Conservation (phyloP, 1,139 yeast species). For the Yamadazyma atmosphaerica region DNA sequence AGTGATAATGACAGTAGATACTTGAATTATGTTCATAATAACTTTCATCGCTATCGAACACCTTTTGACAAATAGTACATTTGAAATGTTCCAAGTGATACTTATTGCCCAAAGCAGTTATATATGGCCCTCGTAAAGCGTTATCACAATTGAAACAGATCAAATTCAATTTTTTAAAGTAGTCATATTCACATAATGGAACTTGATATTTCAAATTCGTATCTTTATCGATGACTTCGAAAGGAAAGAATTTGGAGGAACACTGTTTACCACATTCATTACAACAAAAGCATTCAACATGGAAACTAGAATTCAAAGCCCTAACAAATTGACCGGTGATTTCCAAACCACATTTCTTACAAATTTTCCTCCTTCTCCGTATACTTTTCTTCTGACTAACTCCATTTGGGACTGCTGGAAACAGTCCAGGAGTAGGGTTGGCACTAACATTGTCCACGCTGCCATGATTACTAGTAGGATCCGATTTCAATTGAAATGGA, state of each 20-base stretch:
- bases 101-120: conserved; percentile 88
- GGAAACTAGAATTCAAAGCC: conserved; percentile 78
- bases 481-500: conserved; percentile 9
- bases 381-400: conserved; percentile 16
- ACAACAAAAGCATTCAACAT: conserved; percentile 86
- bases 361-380: conserved; percentile 38
- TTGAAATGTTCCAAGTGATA: conserved; percentile 96
- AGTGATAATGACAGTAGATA: conserved; percentile 90
- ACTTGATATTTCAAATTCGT: conserved; percentile 45
- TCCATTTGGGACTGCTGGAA: neutral
- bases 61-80: conserved; percentile 83
- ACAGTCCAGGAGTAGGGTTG: neutral
- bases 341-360: conserved; percentile 64
- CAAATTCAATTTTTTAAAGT: conserved; percentile 78
- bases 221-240: conserved; percentile 38
- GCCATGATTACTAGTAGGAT: neutral
- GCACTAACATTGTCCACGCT: conserved; percentile 1
- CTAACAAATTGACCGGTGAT: conserved; percentile 84
- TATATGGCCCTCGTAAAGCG: conserved; percentile 90
- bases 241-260: conserved; percentile 70
- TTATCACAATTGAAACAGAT: conserved; percentile 82
- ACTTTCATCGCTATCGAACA: conserved; percentile 90
- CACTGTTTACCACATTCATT: conserved; percentile 78
- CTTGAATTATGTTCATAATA: conserved; percentile 85
- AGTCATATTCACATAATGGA: conserved; percentile 91